Evolutionary conservation across 768 basidiomycete genomes (phyloP).

Genomic region (Kwoniella sp.): DNA sequence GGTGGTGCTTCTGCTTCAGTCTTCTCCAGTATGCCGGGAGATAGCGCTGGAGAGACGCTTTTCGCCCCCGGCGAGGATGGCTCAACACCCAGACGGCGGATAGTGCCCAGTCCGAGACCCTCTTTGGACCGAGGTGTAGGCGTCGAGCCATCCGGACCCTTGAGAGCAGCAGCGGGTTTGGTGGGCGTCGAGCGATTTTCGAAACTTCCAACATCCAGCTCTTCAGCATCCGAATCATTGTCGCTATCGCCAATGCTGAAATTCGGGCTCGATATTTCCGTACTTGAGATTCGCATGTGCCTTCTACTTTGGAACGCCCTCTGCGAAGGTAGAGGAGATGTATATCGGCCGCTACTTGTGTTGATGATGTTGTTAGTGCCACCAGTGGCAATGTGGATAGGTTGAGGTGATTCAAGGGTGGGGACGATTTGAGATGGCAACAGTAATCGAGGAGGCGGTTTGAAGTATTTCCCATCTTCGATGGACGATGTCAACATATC

Average conservation of each 20-base stretch:
- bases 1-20: slow-evolving; percentile 9
- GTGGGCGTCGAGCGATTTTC: slow-evolving; percentile 2
- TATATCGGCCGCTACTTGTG: slow-evolving; percentile 1
- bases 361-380: not conserved
- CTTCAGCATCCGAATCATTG: slow-evolving; percentile 56
- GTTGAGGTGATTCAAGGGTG: slow-evolving; percentile 5
- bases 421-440: slow-evolving; percentile 45
- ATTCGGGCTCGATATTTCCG: slow-evolving; percentile 69
- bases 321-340: slow-evolving; percentile 7
- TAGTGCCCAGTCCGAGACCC: not conserved
- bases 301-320: slow-evolving; percentile 22
- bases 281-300: slow-evolving; percentile 66
- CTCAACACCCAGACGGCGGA: not conserved
- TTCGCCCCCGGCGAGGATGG: not conserved
- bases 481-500: slow-evolving; percentile 69
- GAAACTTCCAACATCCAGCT: slow-evolving; percentile 37
- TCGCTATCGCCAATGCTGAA: slow-evolving; percentile 60
- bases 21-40: slow-evolving; percentile 7
- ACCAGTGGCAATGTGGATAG: not conserved
- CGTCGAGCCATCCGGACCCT: no score
- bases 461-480: slow-evolving; percentile 58
- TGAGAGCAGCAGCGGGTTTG: slow-evolving; percentile 5
- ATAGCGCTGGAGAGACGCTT: not conserved
- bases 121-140: not conserved
- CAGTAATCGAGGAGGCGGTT: slow-evolving; percentile 42